Base-by-base conservation (phyloP, 352 stramenopile species). In the Plasmopara viticola region DNA sequence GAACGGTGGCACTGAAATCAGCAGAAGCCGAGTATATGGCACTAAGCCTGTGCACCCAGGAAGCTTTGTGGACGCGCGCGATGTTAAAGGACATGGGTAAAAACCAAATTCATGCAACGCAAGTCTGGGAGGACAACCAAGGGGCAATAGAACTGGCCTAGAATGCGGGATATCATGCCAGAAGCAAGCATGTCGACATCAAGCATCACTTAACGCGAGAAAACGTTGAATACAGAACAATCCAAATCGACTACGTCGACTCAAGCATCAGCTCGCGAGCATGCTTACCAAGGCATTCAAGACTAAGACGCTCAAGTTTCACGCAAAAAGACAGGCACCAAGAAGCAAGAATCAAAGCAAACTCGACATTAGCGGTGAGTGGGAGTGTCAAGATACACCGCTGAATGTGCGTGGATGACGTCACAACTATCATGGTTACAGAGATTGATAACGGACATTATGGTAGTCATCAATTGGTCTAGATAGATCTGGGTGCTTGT, bases 21-120 rank as follows among this genome's bases (percentile, higher is more conserved):
- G 47, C 34, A 2, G 47, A 65, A 25, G 58, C 41, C 2, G 58
- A 58, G n/a, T 65, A 65, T 38, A 53, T 60, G 51, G 25, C 40
- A 0, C 34, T 56, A 4, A 48, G 56, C 34, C 9, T 58, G 14
- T 64, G 48, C 13, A 39, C 30, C 0, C 44, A 59, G 25, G 50
- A 56, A 14, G 48, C 57, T 7, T 29, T 59, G 0, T 59, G 52
- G 28, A 25, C 28, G 17, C 30, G 20, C 40, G 12, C 31, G 10
- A 35, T 35, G 31, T 12, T 12, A 1, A 2, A 56, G 14, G 43
- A 58, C 40, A 33, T 56, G 35, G 42, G 31, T 7, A 6, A 42
- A 6, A 14, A 51, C 6, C 44, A 55, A 54, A 44, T 15, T 1
- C n/a, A 13, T 58, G 17, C 25, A 9, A 58, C 37, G 6, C 14